phyloP scores from a whole-genome alignment of 2,329 filamentous ascomycete genomes.

The Diaporthe aspalathi region DNA sequence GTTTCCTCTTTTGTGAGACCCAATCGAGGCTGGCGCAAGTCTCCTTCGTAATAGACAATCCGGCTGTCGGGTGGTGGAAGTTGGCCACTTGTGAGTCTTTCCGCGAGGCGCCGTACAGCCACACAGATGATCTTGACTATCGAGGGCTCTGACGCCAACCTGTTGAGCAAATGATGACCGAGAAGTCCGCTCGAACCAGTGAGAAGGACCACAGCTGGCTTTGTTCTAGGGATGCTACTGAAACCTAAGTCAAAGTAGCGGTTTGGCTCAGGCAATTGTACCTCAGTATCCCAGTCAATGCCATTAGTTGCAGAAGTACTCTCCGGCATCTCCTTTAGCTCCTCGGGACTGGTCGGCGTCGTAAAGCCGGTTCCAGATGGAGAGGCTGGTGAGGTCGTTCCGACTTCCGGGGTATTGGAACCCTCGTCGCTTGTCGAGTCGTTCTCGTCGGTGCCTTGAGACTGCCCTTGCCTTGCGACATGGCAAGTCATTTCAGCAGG shows the following conservation, averaged over 20 bases:
- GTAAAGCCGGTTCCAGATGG: background rate
- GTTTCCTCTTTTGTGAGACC: constrained; percentile 40
- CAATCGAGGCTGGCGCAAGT: constrained; percentile 43
- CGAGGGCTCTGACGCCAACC: background rate
- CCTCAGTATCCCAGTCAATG: background rate
- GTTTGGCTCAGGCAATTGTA: background rate
- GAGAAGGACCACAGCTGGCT: background rate
- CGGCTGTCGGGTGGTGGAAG: background rate
- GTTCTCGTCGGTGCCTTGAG: background rate
- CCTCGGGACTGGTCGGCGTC: background rate
- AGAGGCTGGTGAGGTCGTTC: background rate
- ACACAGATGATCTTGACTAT: constrained; percentile 34
- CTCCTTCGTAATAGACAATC: constrained; percentile 36
- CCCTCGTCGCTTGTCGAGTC: background rate
- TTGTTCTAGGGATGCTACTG: background rate
- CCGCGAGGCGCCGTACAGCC: constrained; percentile 26
- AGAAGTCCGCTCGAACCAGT: constrained; percentile 1
- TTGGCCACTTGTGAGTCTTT: background rate
- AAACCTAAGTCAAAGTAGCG: background rate
- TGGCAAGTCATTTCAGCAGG: background rate
- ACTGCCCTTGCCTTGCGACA: background rate
- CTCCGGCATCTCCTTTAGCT: background rate
- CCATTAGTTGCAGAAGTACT: background rate
- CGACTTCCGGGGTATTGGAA: background rate
- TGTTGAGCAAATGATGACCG: constrained; percentile 2